These are phyloP conservation scores for Thymus mandschuricus DNA, from an alignment of 257 asterid genomes.

Conservation along the genomic window DNA sequence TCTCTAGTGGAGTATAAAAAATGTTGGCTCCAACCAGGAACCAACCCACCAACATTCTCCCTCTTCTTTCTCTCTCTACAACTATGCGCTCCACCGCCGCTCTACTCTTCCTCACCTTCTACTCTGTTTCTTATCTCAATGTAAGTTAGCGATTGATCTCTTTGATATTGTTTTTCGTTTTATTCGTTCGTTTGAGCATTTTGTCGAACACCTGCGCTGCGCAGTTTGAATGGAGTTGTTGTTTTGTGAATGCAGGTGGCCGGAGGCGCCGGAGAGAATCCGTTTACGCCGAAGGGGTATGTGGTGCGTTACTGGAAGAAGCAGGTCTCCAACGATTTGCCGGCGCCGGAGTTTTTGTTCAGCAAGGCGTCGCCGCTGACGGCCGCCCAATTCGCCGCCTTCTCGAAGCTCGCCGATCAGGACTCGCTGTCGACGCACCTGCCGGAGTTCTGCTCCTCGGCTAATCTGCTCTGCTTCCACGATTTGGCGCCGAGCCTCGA, in stretches of 20 bases:
- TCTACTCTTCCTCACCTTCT: slow-evolving; percentile 29
- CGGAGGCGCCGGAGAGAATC: slow-evolving; percentile 40
- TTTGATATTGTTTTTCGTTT: not conserved
- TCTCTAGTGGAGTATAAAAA: slow-evolving; percentile 38
- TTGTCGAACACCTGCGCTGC: slow-evolving; percentile 14
- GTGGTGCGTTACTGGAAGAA: slow-evolving; percentile 65
- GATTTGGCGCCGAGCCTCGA: slow-evolving; percentile 57
- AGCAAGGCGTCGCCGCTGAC: slow-evolving; percentile 65
- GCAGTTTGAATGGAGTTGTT: not conserved
- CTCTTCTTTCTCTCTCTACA: slow-evolving; percentile 40
- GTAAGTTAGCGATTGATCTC: slow-evolving; percentile 17
- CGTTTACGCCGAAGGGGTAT: slow-evolving; percentile 64
- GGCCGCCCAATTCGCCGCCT: slow-evolving; percentile 56
- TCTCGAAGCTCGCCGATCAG: slow-evolving; percentile 57
- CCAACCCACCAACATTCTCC: slow-evolving; percentile 47
- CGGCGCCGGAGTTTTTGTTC: slow-evolving; percentile 56
- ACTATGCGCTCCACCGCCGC: slow-evolving; percentile 42
- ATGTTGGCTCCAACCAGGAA: slow-evolving; percentile 41
- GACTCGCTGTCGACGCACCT: slow-evolving; percentile 62
- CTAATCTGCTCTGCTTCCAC: slow-evolving; percentile 69
- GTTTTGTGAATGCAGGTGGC: slow-evolving; percentile 51
- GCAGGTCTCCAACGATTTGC: slow-evolving; percentile 60
- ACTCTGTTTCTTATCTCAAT: slow-evolving; percentile 29
- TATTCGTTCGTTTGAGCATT: slow-evolving; percentile 4
- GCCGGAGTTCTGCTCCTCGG: slow-evolving; percentile 63